phyloP scores from a whole-genome alignment of 352 stramenopile genomes.

The Phytophthora fragariae region DNA sequence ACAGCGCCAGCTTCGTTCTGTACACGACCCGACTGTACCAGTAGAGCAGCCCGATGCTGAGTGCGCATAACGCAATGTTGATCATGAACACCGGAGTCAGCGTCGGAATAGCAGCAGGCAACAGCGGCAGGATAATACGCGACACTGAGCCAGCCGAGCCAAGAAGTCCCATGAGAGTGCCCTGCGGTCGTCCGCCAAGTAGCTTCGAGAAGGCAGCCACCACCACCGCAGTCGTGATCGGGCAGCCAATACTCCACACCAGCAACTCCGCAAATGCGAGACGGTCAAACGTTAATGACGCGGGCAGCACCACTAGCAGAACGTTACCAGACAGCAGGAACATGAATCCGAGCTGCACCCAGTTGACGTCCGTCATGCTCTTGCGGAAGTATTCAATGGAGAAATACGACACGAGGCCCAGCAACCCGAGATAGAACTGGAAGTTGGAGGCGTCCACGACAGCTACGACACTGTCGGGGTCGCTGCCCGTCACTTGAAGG shows the following conservation, averaged over 20 bases:
- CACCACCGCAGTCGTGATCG: conserved; percentile 79
- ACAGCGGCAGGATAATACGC: conserved; percentile 76
- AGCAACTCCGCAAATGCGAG: conserved; percentile 68
- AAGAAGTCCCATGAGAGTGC: conserved; percentile 82
- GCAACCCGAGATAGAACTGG: conserved; percentile 80
- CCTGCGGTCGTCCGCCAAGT: conserved; percentile 75
- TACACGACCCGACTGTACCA: conserved; percentile 79
- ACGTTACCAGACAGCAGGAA: conserved; percentile 71
- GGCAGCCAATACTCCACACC: conserved; percentile 84
- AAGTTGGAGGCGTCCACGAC: conserved; percentile 83
- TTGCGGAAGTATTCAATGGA: conserved; percentile 83
- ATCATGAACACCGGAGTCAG: conserved; percentile 82
- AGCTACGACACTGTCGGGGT: conserved; percentile 55
- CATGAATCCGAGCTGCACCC: conserved; percentile 75
- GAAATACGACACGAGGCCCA: conserved; percentile 82
- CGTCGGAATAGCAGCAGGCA: conserved; percentile 71
- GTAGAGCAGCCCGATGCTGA: conserved; percentile 65
- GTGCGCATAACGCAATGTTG: conserved; percentile 64
- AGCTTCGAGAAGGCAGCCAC: conserved; percentile 83
- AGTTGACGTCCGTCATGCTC: conserved; percentile 69
- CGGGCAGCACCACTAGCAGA: conserved; percentile 56
- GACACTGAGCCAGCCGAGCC: conserved; percentile 77
- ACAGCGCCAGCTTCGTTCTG: conserved; percentile 54
- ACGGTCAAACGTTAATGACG: conserved; percentile 55
- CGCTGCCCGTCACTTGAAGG: conserved; percentile 68